Base-by-base conservation (phyloP, 2,329 filamentous ascomycete genomes). In the Diaporthe helianthi region DNA sequence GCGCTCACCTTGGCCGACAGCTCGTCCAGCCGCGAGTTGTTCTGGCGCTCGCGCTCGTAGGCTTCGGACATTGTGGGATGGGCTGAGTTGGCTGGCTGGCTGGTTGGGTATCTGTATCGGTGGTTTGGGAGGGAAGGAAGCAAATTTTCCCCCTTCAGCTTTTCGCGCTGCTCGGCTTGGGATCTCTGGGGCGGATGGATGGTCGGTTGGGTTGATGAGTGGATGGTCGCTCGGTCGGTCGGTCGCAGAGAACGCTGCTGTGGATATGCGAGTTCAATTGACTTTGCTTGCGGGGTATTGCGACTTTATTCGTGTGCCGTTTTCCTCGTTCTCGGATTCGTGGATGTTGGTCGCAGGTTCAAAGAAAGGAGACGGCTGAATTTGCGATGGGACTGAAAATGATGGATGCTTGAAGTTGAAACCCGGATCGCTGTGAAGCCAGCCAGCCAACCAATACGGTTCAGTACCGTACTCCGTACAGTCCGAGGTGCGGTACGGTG, bases 11-110 rank as follows among this genome's bases (percentile, higher is more conserved):
- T 99, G 73, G 89, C 87, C 19, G 92, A 92, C 46, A 99, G 91
- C 79, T 97, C 94, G 76, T 95, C 91, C 68, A 99, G 92, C 75
- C 95, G 94, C 74, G 93, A 90, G 82, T 98, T 97, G 84, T 99
- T 99, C 82, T 99, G 96, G 78, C 88, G 87, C 83, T 93, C 91
- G 79, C 91, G 90, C 83, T 93, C 91, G 83, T 92, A 93, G 73
- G 90, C 87, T 79, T 93, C 91, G 55, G 90, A 90, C 91, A 93
- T 93, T 47, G 7, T 29, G 51, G 51, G 33, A 49, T 19, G 51
- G 36, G 41, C 7, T 10, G 44, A 7, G 38, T 1, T 19, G 13
- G 38, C 49, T 13, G n/a, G 41, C n/a, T 22, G 13, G 22, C 51
- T 33, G 1, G 41, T 19, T n/a, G 7, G 41, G 36, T 19, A 4